A percentile compares a stretch with the other conserved stretches of the same genome.
These are phyloP conservation scores for Naganishia albida DNA, from an alignment of 1,284 basidiomycete genomes.

Conservation along the genomic window DNA sequence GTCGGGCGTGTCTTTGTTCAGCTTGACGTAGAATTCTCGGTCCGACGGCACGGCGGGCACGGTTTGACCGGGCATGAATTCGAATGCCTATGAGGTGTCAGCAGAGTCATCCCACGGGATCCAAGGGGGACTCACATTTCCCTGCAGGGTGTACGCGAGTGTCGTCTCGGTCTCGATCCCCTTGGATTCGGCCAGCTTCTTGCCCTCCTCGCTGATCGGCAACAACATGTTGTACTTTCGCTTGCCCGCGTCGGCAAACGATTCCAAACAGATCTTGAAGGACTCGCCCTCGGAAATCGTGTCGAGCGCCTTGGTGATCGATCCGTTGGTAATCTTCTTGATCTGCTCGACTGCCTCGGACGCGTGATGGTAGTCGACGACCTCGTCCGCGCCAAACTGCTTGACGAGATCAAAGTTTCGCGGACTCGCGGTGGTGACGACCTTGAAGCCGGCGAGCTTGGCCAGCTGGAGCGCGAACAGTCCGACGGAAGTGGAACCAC, in stretches of 20 bases:
- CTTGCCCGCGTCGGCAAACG: slow-evolving; percentile 38
- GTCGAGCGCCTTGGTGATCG: slow-evolving; percentile 43
- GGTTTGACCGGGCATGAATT: slow-evolving; percentile 39
- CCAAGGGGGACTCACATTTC: slow-evolving; percentile 27
- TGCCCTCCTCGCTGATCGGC: slow-evolving; percentile 33
- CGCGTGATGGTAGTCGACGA: slow-evolving; percentile 50
- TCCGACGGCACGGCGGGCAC: slow-evolving; percentile 38
- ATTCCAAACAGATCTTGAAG: slow-evolving; percentile 39
- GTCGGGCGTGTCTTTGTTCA: slow-evolving; percentile 37
- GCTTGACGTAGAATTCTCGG: slow-evolving; percentile 39
- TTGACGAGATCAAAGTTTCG: slow-evolving; percentile 54
- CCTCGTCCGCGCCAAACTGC: slow-evolving; percentile 55
- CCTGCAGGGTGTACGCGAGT: slow-evolving; percentile 45
- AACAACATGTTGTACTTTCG: slow-evolving; percentile 43
- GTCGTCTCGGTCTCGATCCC: slow-evolving; percentile 40
- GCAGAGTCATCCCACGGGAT: background rate
- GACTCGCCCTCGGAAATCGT: slow-evolving; percentile 43
- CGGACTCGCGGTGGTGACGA: slow-evolving; percentile 55
- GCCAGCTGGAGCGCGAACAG: slow-evolving; percentile 57
- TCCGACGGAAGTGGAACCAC: slow-evolving; percentile 56
- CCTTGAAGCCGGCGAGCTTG: slow-evolving; percentile 54
- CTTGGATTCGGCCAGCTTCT: slow-evolving; percentile 36
- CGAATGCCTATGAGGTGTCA: slow-evolving; percentile 37
- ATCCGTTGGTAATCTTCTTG: slow-evolving; percentile 43
- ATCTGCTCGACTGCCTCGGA: slow-evolving; percentile 38